Conservation (phyloP, 2,329 filamentous ascomycete species). For the Rutstroemia sp. region DNA sequence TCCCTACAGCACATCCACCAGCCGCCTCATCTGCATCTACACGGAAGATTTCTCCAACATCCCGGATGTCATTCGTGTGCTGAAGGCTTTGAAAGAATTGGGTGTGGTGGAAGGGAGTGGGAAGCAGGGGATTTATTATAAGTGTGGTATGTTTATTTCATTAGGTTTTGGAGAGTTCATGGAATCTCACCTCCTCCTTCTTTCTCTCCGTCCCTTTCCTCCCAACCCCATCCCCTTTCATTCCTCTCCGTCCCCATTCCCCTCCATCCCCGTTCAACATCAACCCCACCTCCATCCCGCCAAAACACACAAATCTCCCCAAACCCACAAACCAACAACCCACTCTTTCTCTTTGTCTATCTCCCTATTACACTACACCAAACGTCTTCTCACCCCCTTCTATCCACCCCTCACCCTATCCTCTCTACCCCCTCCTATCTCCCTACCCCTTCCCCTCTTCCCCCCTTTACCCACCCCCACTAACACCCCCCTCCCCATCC, state of each 20-base stretch:
- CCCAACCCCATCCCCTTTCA: background rate
- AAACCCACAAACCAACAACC: background rate
- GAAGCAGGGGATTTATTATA: conserved; percentile 62
- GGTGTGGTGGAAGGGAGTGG: conserved; percentile 45
- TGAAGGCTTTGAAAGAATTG: conserved; percentile 53
- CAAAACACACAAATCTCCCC: background rate
- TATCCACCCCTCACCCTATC: background rate
- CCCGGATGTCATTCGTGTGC: conserved; percentile 60
- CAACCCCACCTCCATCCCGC: background rate
- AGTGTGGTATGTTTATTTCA: conserved; percentile 33
- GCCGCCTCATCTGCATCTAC: conserved; percentile 67
- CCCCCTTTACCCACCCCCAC: background rate
- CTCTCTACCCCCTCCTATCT: background rate
- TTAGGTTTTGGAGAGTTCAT: too few relatives aligned
- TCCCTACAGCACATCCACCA: conserved; percentile 31
- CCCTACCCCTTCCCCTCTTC: background rate
- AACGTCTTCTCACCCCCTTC: too few relatives aligned
- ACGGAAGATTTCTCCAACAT: conserved; percentile 66
- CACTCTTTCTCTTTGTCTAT: too few relatives aligned
- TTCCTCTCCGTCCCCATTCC: background rate
- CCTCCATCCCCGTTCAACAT: background rate
- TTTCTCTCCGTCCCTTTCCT: background rate
- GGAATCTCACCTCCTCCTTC: too few relatives aligned
- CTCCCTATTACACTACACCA: too few relatives aligned
- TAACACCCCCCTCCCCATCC: background rate